A percentile compares a stretch with the other conserved stretches of the same genome.
These are phyloP conservation scores for Phallus indusiatus DNA, from an alignment of 768 basidiomycete genomes.

Conservation along the genomic window DNA sequence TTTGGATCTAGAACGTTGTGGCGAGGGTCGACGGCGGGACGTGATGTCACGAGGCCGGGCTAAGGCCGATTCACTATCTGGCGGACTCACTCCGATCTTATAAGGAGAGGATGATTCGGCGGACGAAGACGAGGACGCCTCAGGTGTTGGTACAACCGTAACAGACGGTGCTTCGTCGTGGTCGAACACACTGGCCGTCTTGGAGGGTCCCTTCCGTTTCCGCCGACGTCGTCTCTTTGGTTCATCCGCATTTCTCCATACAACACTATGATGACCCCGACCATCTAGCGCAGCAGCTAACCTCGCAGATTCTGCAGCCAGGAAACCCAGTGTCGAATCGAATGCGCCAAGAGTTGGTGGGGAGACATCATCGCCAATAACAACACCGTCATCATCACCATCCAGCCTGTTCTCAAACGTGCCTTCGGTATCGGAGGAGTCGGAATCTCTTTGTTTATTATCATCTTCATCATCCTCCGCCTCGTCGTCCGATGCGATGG, in stretches of 20 bases:
- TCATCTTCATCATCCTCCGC: conserved; percentile 12
- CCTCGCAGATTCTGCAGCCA: conserved; percentile 59
- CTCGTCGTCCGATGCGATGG: conserved; percentile 20
- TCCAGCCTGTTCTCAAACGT: conserved; percentile 20
- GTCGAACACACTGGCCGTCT: neutral
- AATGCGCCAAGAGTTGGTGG: conserved; percentile 66
- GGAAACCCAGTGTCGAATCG: conserved; percentile 65
- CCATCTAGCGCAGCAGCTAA: conserved; percentile 31
- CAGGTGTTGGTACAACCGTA: conserved; percentile 5
- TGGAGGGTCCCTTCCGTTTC: conserved; percentile 13
- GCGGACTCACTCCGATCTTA: neutral
- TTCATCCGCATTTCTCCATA: conserved; percentile 30
- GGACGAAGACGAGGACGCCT: conserved; percentile 5
- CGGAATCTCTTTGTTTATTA: conserved; percentile 7
- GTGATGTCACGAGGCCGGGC: neutral
- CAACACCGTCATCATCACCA: conserved; percentile 16
- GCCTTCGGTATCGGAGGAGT: conserved; percentile 30
- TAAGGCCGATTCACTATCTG: neutral
- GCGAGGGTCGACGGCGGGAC: neutral
- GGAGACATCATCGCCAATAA: conserved; percentile 10
- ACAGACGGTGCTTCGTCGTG: conserved; percentile 1
- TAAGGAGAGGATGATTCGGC: neutral
- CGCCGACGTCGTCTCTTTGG: conserved; percentile 27
- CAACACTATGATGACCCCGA: conserved; percentile 22
- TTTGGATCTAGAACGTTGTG: conserved; percentile 22